These are phyloP conservation scores for Exutisphaerella laricina DNA, from an alignment of 2,329 filamentous ascomycete genomes.

Conservation along the genomic window DNA sequence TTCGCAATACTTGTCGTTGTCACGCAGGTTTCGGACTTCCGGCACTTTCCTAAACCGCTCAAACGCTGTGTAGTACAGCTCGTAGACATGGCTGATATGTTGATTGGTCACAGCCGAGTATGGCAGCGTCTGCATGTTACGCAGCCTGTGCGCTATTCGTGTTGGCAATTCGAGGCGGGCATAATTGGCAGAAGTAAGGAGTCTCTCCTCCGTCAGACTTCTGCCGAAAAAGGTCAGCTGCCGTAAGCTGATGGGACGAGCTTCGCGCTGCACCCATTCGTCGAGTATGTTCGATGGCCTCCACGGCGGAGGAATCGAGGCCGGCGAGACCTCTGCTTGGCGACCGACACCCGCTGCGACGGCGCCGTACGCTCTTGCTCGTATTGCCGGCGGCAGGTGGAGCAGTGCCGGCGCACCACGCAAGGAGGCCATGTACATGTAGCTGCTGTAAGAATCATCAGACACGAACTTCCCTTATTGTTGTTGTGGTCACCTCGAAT, in stretches of 20 bases:
- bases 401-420: background rate
- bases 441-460: no score
- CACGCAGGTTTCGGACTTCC: slow-evolving; percentile 77
- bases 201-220: slow-evolving; percentile 79
- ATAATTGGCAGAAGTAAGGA: slow-evolving; percentile 95
- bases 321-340: slow-evolving; percentile 6
- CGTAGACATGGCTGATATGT: slow-evolving; percentile 91
- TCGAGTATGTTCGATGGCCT: slow-evolving; percentile 54
- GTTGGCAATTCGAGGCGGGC: slow-evolving; percentile 91
- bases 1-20: slow-evolving; percentile 83
- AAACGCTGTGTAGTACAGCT: slow-evolving; percentile 95
- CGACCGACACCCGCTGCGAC: slow-evolving; percentile 7
- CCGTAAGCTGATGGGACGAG: slow-evolving; percentile 88
- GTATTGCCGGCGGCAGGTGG: slow-evolving; percentile 3
- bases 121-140: slow-evolving; percentile 93
- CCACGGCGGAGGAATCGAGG: slow-evolving; percentile 48
- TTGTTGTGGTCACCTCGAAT: background rate
- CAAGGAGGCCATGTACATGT: slow-evolving; percentile 5
- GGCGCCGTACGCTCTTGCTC: slow-evolving; percentile 16
- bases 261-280: slow-evolving; percentile 85
- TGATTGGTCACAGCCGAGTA: slow-evolving; percentile 95
- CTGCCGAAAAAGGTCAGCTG: slow-evolving; percentile 97
- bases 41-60: slow-evolving; percentile 79
- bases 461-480: background rate
- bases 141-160: slow-evolving; percentile 82